These are phyloP conservation scores for Lepiota subincarnata DNA, from an alignment of 768 basidiomycete species.

Conservation along the genomic window DNA sequence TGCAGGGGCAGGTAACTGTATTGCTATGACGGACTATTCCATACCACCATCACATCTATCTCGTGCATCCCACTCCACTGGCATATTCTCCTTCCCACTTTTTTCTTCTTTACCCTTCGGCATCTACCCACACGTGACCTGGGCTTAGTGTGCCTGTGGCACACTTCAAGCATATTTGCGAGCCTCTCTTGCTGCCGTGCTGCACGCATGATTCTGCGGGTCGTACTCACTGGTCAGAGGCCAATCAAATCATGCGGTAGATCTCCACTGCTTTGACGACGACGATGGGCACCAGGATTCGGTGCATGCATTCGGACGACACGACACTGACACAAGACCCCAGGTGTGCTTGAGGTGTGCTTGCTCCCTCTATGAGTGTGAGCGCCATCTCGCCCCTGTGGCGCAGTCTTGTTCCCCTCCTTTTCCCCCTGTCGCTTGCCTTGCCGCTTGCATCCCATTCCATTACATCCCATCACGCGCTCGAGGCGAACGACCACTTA, in stretches of 20 bases:
- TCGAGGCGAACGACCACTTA: slow-evolving; percentile 78
- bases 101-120: slow-evolving; percentile 6
- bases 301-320: slow-evolving; percentile 33
- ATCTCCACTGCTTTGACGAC: slow-evolving; percentile 26
- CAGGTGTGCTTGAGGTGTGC: slow-evolving; percentile 51
- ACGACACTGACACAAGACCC: slow-evolving; percentile 73
- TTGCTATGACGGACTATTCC: slow-evolving; percentile 47
- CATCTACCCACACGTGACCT: slow-evolving; percentile 16
- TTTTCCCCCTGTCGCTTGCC: slow-evolving; percentile 39
- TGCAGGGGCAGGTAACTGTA: slow-evolving; percentile 57
- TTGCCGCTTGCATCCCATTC: slow-evolving; percentile 41
- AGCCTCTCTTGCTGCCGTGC: slow-evolving; percentile 53
- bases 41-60: slow-evolving; percentile 35
- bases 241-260: slow-evolving; percentile 24
- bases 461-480: slow-evolving; percentile 50
- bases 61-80: slow-evolving; percentile 27
- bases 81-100: slow-evolving; percentile 15
- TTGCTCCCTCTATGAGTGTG: slow-evolving; percentile 45
- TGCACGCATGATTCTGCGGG: slow-evolving; percentile 33
- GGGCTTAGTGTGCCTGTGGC: slow-evolving; percentile 9
- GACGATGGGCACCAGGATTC: slow-evolving; percentile 43
- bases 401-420: slow-evolving; percentile 55
- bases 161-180: slow-evolving; percentile 11
- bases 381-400: slow-evolving; percentile 47
- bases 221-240: slow-evolving; percentile 38